Base-by-base conservation (phyloP, 768 basidiomycete genomes). In the Pleurotus giganteus region DNA sequence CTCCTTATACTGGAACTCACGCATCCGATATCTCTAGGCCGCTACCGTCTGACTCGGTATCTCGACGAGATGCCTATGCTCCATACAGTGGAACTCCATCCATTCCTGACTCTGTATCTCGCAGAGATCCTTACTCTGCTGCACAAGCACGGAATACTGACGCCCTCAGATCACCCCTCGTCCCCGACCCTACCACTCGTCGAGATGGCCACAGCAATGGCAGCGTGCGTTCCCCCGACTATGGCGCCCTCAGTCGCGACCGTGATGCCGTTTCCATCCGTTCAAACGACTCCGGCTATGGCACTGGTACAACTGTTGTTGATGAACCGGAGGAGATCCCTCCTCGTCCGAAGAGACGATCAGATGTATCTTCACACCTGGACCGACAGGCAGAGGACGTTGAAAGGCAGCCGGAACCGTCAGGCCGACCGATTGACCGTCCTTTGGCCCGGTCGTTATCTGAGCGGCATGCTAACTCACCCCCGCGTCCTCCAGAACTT, bases 401-500 rank as follows among this genome's bases (percentile, higher is more conserved):
- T 7, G 37, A 42, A 11, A 13, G 52, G 13, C 39, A 37, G 58
- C 60, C 46, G 61, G 67, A 46, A 59, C 47, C 27, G 53, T 56
- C n/a, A 65, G 65, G 57, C 59, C 45, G 26, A 64, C 61, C 37
- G 62, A 66, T 47, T 64, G 71, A 26, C 64, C 62, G 15, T 65
- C 68, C 29, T 65, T 37, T 37, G 31, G 75, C 43, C 69, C 71
- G 11, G 68, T 71, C 55, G 62, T 69, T 13, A 71, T 74, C 26
- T 67, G 71, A 37, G 63, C 71, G 54, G 15, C 56, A 66, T 61
- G 61, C 71, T 11, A 65, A 65, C 47, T 61, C 70, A 55, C 62
- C 74, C 55, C 63, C 72, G 12, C 67, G 31, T 60, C 64, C 67
- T 1, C 78, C 74, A 12, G 77, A 80, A 55, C 64, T 81, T 27